phyloP scores from a whole-genome alignment of 805 yeast species.

The Candida cerambycidarum region DNA sequence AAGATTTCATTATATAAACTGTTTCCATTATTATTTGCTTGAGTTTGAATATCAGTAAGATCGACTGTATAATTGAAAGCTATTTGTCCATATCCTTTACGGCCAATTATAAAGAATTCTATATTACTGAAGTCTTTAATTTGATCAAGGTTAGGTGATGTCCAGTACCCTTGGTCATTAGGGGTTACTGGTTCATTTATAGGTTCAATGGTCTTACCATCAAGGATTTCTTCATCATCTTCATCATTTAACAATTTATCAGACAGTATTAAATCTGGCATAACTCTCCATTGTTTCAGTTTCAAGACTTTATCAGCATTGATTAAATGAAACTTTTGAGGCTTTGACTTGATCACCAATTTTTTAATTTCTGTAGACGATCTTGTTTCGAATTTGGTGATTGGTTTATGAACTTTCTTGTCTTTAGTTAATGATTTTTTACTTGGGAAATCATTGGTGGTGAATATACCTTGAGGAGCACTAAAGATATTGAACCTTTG shows the following conservation, averaged over 20 bases:
- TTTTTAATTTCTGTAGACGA: constrained; percentile 21
- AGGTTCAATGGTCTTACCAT: constrained; percentile 9
- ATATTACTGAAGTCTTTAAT: constrained; percentile 55
- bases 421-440: constrained; percentile 3
- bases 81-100: constrained; percentile 66
- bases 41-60: constrained; percentile 49
- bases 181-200: neutral
- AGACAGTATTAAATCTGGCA: constrained; percentile 15
- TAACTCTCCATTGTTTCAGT: constrained; percentile 31
- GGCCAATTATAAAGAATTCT: constrained; percentile 66
- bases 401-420: constrained; percentile 14
- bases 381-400: constrained; percentile 11
- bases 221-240: constrained; percentile 10
- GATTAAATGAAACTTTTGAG: constrained; percentile 40
- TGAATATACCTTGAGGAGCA: constrained; percentile 11
- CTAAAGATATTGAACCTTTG: constrained; percentile 14
- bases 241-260: constrained; percentile 13
- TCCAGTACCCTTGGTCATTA: constrained; percentile 58
- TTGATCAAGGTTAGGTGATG: constrained; percentile 60
- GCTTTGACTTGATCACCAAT: constrained; percentile 40
- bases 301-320: constrained; percentile 41
- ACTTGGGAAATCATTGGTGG: constrained; percentile 12
- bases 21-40: constrained; percentile 30
- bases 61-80: constrained; percentile 71
- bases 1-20: constrained; percentile 45